phyloP scores from a whole-genome alignment of 2,329 filamentous ascomycete species.

The Colletotrichum karsti region DNA sequence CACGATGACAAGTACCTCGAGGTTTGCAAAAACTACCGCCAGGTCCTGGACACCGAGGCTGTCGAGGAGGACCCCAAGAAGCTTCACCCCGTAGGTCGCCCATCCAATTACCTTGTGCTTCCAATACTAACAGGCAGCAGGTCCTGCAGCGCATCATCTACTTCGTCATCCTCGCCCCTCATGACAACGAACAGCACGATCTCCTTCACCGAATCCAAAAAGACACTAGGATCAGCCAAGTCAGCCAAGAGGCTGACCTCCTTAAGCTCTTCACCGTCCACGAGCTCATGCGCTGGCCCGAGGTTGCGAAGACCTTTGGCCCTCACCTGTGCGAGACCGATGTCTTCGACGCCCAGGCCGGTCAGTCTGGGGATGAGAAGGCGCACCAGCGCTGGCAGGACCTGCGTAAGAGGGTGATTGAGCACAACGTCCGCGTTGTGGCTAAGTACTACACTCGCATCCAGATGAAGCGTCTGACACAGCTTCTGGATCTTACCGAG shows the following conservation, averaged over 20 bases:
- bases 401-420: constrained; percentile 96
- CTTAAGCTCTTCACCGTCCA: constrained; percentile 94
- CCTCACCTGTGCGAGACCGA: constrained; percentile 89
- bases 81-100: constrained; percentile 77
- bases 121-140: constrained; percentile 49
- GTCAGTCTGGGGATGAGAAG: constrained; percentile 78
- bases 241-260: constrained; percentile 83
- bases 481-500: constrained; percentile 90
- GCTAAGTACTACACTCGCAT: constrained; percentile 99
- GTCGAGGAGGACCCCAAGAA: constrained; percentile 90
- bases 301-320: constrained; percentile 88
- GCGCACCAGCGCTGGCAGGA: constrained; percentile 90
- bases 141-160: constrained; percentile 95
- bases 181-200: constrained; percentile 98
- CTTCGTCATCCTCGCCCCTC: constrained; percentile 94
- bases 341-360: constrained; percentile 78
- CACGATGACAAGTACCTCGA: constrained; percentile 98
- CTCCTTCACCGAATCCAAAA: constrained; percentile 91
- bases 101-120: background rate
- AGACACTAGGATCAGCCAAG: constrained; percentile 81
- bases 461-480: constrained; percentile 87
- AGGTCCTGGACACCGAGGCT: constrained; percentile 94
- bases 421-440: constrained; percentile 97
- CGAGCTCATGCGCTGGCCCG: constrained; percentile 98
- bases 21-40: constrained; percentile 97